phyloP scores from a whole-genome alignment of 257 asterid species.

The Gentiana dahurica region DNA sequence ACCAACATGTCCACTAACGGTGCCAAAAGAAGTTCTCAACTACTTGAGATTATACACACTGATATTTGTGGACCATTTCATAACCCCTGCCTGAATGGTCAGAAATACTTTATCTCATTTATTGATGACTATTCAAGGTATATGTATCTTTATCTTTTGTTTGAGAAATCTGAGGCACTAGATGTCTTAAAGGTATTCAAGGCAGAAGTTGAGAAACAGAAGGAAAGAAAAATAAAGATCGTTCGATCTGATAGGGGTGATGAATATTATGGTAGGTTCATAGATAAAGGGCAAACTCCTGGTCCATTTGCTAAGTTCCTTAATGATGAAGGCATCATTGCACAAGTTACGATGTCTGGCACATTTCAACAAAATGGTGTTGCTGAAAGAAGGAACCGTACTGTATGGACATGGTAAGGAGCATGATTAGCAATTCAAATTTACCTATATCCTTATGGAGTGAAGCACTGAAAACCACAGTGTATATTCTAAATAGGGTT shows the following conservation, averaged over 20 bases:
- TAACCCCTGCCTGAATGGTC: background rate
- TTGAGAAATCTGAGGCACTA: background rate
- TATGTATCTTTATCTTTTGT: background rate
- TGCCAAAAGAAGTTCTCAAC: background rate
- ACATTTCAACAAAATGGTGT: background rate
- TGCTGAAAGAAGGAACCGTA: background rate
- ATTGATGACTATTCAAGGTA: background rate
- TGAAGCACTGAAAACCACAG: background rate
- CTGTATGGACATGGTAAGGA: background rate
- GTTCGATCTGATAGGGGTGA: background rate
- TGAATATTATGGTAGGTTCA: background rate
- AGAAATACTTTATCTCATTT: slow-evolving; percentile 1
- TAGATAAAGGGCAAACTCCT: background rate
- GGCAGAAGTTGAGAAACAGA: slow-evolving; percentile 1
- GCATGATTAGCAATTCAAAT: background rate
- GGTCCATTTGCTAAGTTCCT: background rate
- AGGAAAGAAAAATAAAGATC: background rate
- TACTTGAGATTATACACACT: background rate
- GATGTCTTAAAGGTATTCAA: background rate
- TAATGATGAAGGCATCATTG: background rate
- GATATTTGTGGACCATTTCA: background rate
- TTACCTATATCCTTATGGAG: background rate
- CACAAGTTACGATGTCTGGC: background rate
- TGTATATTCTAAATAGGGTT: no score
- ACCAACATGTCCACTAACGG: background rate